Conservation (phyloP, 495 filamentous ascomycete species). For the Podospora bellae-mahoneyi region DNA sequence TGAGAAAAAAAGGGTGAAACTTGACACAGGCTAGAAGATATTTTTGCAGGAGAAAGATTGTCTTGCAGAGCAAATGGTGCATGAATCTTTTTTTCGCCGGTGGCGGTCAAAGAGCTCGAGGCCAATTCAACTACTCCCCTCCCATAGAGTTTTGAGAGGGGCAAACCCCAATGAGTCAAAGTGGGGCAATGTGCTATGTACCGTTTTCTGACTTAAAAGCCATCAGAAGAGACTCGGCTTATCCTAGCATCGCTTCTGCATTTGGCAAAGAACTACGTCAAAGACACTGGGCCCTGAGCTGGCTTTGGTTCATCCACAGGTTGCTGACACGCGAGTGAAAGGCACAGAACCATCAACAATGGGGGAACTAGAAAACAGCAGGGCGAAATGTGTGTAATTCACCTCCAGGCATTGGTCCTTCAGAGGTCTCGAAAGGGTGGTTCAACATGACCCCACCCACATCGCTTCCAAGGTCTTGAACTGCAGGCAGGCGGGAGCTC, state of each 20-base stretch:
- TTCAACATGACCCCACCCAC: not conserved
- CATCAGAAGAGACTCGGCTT: not conserved
- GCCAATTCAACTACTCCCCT: constrained; percentile 8
- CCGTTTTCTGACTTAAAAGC: not conserved
- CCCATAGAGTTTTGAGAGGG: constrained; percentile 5
- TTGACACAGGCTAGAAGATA: not conserved
- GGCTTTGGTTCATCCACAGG: not conserved
- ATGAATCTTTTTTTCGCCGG: constrained; percentile 11
- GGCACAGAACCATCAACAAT: not conserved
- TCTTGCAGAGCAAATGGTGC: not conserved
- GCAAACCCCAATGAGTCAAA: constrained; percentile 23
- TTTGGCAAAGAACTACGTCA: not conserved
- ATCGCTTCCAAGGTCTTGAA: not conserved
- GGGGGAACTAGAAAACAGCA: not conserved
- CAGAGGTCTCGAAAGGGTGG: not conserved
- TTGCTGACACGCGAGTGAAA: not conserved
- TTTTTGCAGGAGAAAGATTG: not conserved
- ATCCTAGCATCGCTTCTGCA: not conserved
- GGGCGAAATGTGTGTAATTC: not conserved
- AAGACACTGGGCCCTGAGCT: not conserved
- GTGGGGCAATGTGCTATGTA: constrained; percentile 15
- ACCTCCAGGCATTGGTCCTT: not conserved
- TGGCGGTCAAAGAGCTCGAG: constrained; percentile 21
- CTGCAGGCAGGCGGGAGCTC: not conserved
- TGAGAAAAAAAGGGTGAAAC: not conserved